Evolutionary conservation across 495 filamentous ascomycete species (phyloP), one percentile per base, ranked within the genome.

Genomic region (Penicillium manginii): DNA sequence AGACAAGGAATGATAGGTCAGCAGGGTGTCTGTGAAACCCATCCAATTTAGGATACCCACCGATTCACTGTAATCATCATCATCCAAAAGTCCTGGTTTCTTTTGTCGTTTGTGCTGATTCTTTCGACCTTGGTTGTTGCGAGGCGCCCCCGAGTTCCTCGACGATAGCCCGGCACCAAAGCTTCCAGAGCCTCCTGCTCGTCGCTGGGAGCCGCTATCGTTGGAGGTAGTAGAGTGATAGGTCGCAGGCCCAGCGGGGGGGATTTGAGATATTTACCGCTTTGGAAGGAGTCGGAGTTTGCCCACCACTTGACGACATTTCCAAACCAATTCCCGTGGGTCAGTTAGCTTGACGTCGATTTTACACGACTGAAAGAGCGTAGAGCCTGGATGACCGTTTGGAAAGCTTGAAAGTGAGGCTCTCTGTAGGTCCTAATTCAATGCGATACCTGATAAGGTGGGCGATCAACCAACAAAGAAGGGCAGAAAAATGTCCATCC

Each of bases 31-130:
- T 52, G 57, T 48, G 39, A 23, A 17, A 11, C 45, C 40, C 33
- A 50, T 39, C 33, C 39, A 48, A 54, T 45, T 45, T 46, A 53
- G 45, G 51, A 37, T 22, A 79, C 84, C 72, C 70, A 88, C 87
- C 60, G 91, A 83, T 80, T 96, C 92, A 55, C 85, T 90, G 82
- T 91, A 87, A 65, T 86, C 85, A 77, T 93, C 91, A 78, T 96
- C 91, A 79, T 88, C 83, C 70, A 84, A 73, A 50, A 85, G 65
- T 55, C 78, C 73, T 43, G 82, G 82, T 54, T 80, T 77, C 67
- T 81, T 76, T 57, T 85, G 83, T 23, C 73, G 70, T 63, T 84
- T 88, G 61, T 96, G 90, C 69, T 91, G 90, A 70, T 85, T 91
- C 73, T 86, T 87, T 51, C 81, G 75, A 22, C 75, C 75, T 77